Percentiles rank a stretch among this genome's conserved stretches.
phyloP scores from a whole-genome alignment of 345 rosid genomes.

The Hypericum androsaemum region DNA sequence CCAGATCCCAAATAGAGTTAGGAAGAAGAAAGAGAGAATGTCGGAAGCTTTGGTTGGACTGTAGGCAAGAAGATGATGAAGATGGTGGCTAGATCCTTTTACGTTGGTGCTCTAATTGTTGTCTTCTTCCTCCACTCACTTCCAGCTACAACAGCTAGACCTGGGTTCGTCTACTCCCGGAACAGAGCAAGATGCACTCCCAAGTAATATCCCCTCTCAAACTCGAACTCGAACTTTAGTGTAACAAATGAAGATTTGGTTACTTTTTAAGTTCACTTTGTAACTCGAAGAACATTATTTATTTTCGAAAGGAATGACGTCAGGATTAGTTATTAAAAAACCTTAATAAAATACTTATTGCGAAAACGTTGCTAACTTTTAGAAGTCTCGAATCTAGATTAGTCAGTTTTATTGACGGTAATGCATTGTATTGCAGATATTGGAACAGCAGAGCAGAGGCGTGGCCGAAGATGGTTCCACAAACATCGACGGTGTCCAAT shows the following conservation, averaged over 20 bases:
- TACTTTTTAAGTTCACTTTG: neutral
- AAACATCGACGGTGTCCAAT: constrained; percentile 57
- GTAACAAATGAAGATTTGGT: neutral
- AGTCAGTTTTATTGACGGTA: neutral
- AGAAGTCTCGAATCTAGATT: constrained; percentile 12
- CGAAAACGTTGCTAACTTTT: too few species aligned
- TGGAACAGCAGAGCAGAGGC: constrained; percentile 76
- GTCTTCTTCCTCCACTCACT: neutral
- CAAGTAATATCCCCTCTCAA: constrained; percentile 25
- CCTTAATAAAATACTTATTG: too few species aligned
- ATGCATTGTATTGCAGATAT: constrained; percentile 30
- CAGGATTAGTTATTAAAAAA: too few species aligned
- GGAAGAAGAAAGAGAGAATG: too few species aligned
- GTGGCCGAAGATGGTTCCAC: constrained; percentile 91
- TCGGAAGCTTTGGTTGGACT: too few species aligned
- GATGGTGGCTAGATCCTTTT: too few species aligned
- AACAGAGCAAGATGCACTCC: constrained; percentile 79
- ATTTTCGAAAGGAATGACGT: too few species aligned
- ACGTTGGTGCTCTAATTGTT: too few species aligned
- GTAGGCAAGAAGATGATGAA: too few species aligned
- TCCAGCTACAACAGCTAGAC: constrained; percentile 8
- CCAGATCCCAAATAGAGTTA: too few species aligned
- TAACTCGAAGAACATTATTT: neutral
- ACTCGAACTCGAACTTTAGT: neutral
- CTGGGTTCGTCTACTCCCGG: constrained; percentile 57